Conservation (phyloP, 139 green algal species). For the Micractinium conductrix region DNA sequence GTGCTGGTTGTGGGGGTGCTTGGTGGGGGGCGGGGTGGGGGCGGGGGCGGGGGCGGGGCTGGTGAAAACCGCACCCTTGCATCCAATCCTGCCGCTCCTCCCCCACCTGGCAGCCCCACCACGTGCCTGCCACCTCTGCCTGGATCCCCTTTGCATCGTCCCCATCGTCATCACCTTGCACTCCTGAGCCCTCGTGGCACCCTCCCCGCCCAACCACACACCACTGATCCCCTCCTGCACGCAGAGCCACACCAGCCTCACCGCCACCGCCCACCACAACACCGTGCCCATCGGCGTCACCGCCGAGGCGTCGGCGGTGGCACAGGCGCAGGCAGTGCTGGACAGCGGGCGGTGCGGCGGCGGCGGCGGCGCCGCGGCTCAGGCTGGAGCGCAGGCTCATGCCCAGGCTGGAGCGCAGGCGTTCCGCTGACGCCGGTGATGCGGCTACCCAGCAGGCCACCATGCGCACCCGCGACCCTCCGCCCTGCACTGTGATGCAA, state of each 20-base stretch:
- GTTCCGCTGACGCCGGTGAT: no score
- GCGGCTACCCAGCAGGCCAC: no score
- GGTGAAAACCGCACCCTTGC: background rate
- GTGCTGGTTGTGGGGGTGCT: background rate
- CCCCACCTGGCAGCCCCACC: background rate
- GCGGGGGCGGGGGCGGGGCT: background rate
- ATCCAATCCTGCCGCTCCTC: background rate
- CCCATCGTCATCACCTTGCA: background rate
- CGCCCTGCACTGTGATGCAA: no score
- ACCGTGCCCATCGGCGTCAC: background rate
- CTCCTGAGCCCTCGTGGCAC: background rate
- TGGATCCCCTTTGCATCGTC: background rate
- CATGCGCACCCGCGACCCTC: no score
- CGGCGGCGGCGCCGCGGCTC: no score
- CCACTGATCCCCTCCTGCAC: background rate
- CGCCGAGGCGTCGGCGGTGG: background rate
- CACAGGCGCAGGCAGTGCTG: background rate
- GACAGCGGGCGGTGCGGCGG: background rate
- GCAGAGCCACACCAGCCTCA: background rate
- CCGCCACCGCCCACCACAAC: background rate
- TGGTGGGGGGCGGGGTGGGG: background rate
- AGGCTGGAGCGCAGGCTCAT: no score
- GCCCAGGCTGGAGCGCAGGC: no score
- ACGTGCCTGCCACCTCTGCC: background rate
- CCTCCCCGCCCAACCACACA: background rate